Conservation (phyloP, 2,329 filamentous ascomycete species). For the Fusarium euwallaceae region DNA sequence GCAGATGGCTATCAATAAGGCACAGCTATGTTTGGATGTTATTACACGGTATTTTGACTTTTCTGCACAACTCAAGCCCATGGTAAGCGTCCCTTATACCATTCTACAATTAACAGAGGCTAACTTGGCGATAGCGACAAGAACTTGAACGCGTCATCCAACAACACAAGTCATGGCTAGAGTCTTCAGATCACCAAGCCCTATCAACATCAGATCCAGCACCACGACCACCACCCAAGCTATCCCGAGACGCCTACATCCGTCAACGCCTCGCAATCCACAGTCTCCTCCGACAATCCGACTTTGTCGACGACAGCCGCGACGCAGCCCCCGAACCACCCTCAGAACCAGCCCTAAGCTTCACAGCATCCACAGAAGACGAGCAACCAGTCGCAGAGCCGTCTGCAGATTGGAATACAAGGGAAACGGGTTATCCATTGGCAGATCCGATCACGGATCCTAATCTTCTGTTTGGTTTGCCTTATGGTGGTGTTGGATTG, state of each 20-base stretch:
- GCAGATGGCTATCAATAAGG: conserved; percentile 46
- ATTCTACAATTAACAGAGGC: fast-evolving
- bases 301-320: conserved; percentile 56
- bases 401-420: conserved; percentile 21
- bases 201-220: conserved; percentile 27
- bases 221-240: conserved; percentile 22
- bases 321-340: conserved; percentile 45
- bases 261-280: conserved; percentile 54
- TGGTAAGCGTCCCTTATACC: conserved; percentile 31
- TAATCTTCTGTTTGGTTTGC: conserved; percentile 40
- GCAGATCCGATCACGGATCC: conserved; percentile 33
- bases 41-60: conserved; percentile 47
- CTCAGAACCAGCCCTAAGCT: conserved; percentile 34
- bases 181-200: conserved; percentile 36
- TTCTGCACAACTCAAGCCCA: conserved; percentile 45
- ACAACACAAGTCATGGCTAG: conserved; percentile 43
- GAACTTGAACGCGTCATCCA: conserved; percentile 46
- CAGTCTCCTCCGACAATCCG: conserved; percentile 55
- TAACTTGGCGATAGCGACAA: conserved; percentile 29
- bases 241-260: conserved; percentile 43
- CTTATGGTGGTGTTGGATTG: conserved; percentile 34
- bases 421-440: conserved; percentile 19
- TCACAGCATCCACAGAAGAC: conserved; percentile 42
- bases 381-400: conserved; percentile 32
- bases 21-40: conserved; percentile 43